These are phyloP conservation scores for Plasmodium malariae DNA, from an alignment of 169 alveolate species.

Conservation along the genomic window DNA sequence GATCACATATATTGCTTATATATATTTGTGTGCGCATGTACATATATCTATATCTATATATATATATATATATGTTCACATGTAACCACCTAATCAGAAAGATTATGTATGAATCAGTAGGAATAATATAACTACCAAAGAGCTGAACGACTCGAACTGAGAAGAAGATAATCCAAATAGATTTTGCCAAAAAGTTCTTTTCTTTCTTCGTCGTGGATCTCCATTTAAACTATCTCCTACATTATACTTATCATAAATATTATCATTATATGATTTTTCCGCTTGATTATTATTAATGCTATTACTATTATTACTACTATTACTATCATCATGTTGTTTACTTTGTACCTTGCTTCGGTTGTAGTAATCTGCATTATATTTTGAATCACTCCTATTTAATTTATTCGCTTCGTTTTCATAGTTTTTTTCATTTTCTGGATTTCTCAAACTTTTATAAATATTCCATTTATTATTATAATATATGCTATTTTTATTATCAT, in stretches of 20 bases:
- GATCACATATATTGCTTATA: background rate
- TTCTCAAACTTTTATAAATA: no score
- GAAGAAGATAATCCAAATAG: constrained; percentile 61
- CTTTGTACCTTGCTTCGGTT: no score
- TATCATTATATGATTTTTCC: background rate
- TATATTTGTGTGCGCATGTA: background rate
- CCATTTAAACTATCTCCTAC: background rate
- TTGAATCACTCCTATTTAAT: no score
- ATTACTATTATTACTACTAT: background rate
- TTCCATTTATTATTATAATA: no score
- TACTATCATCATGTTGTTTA: background rate
- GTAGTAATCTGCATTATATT: no score
- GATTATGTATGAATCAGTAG: constrained; percentile 2
- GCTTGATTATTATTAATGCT: background rate
- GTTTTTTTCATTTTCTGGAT: no score
- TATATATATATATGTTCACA: background rate
- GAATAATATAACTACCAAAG: constrained; percentile 9
- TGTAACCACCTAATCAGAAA: background rate
- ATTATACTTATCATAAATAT: constrained; percentile 6
- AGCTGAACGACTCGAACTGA: constrained; percentile 1
- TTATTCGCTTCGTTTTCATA: no score
- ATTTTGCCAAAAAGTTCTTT: constrained; percentile 55
- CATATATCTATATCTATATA: background rate
- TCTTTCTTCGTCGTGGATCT: constrained; percentile 1
- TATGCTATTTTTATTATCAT: no score